Evolutionary conservation across 352 stramenopile genomes (phyloP), one percentile per base, ranked within the genome.

Genomic region (Phytophthora hybrid): DNA sequence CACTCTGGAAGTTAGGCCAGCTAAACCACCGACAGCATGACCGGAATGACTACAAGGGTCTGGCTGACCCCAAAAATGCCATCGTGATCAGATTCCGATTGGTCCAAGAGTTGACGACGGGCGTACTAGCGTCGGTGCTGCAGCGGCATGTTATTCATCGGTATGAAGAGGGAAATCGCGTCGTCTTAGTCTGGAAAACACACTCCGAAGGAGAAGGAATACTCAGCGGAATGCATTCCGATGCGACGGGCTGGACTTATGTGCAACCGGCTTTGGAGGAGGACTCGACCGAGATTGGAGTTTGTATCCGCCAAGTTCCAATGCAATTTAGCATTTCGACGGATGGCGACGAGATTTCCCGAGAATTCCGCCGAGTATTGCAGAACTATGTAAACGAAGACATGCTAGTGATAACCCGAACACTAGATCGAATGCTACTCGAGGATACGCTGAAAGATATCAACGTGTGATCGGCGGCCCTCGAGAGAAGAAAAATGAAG

Each of bases 171-270:
- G 41, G 51, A 0, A 70, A 78, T 10, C 80, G 82, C 8, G 80
- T 80, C 29, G 77, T 90, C 18, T 65, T 85, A 11, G 77, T 88
- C 23, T 91, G 84, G 82, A 83, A 81, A 23, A 74, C 64, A 0
- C 66, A 82, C 19, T 76, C 73, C 0, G 74, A 89, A 46, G 78
- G 80, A 5, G 74, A 80, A 59, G 66, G 76, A 18, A 44, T 62
- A 6, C 59, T 82, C 46, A 77, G 71, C 55, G 78, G 73, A 0
- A 74, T 88, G 65, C 79, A 79, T 53, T 82, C 79, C 44, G 79
- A 91, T 26, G 78, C 87, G 39, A 89, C 81, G 0, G 84, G 84
- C 1, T 91, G 84, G 84, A 63, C 57, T 14, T 34, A 46, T 51
- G 4, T 77, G 32, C 32, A 47, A 19, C 59, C 57, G 9, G 51